Conservation (phyloP, 176 grass and related monocot species). For the Bonia amplexicaulis region DNA sequence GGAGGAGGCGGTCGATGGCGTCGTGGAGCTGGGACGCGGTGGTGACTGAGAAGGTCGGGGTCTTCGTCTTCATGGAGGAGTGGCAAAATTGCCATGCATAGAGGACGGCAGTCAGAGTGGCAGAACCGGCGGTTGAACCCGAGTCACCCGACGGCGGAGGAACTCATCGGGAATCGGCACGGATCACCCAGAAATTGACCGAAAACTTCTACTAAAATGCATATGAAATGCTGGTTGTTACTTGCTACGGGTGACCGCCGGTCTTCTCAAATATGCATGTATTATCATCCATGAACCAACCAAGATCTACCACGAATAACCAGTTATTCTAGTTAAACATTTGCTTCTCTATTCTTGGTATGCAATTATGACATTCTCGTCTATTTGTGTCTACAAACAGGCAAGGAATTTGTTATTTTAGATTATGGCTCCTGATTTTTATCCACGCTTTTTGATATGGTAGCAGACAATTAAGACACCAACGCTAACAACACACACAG, state of each 20-base stretch:
- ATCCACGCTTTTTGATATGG: no score
- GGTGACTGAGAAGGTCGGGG: conserved; percentile 42
- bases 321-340: neutral
- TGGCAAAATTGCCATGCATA: neutral
- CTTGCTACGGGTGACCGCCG: neutral
- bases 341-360: neutral
- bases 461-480: no score
- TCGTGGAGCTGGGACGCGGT: conserved; percentile 45
- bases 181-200: neutral
- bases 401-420: neutral
- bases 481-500: no score
- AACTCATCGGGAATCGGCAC: neutral
- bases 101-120: neutral
- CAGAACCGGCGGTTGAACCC: neutral
- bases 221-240: neutral
- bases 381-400: neutral
- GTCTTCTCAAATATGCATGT: neutral
- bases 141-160: neutral
- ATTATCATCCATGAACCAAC: neutral
- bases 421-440: no score
- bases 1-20: conserved; percentile 55
- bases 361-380: neutral
- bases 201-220: neutral
- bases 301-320: no score
- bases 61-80: conserved; percentile 15